Percentiles rank a stretch among this genome's conserved stretches.
Evolutionary conservation across 139 green algal genomes (phyloP).

Genomic region (Closterium sp.): DNA sequence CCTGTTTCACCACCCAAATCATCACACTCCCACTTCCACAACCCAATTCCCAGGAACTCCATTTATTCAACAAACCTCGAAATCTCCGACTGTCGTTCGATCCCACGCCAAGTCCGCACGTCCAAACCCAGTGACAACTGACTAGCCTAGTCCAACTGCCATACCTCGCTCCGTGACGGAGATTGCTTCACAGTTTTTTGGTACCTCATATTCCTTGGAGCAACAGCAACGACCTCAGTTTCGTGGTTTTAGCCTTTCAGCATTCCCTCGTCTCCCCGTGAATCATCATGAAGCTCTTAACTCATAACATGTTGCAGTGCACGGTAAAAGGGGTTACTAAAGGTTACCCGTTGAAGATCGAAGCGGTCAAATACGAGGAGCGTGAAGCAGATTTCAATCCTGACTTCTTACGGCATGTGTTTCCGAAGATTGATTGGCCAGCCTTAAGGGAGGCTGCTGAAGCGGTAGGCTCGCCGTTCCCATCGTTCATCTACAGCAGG

Average conservation of each 20-base stretch:
- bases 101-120: neutral
- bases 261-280: neutral
- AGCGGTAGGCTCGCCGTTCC: conserved; percentile 16
- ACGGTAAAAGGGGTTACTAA: conserved; percentile 93
- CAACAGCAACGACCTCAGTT: neutral
- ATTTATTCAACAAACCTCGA: neutral
- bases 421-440: conserved; percentile 77
- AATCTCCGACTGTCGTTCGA: neutral
- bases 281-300: conserved; percentile 89
- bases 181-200: too few relatives aligned
- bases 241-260: neutral
- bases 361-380: conserved; percentile 67
- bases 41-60: neutral
- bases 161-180: too few relatives aligned
- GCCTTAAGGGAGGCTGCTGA: conserved; percentile 76
- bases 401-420: conserved; percentile 91
- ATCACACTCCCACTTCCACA: neutral
- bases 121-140: neutral
- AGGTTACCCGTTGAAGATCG: conserved; percentile 89
- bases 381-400: conserved; percentile 82
- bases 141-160: neutral
- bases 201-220: neutral
- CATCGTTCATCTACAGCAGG: neutral
- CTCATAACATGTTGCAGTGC: conserved; percentile 96
- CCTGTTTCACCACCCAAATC: neutral